Conservation (phyloP, 108 stramenopile genomes). For the Skeletonema potamos region DNA sequence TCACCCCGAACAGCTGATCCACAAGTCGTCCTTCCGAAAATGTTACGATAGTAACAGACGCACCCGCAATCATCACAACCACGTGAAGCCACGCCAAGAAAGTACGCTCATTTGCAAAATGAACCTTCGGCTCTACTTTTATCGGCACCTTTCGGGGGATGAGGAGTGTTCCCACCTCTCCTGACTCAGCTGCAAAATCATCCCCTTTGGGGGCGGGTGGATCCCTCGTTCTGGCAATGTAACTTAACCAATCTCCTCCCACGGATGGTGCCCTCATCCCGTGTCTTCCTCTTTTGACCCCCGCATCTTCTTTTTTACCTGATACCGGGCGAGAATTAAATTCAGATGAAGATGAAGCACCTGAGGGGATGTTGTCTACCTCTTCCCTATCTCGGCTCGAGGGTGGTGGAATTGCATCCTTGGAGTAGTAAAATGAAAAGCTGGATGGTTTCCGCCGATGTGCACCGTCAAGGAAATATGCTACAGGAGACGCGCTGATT, state of each 20-base stretch:
- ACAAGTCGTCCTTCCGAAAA: constrained; percentile 26
- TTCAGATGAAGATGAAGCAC: constrained; percentile 4
- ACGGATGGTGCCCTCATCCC: constrained; percentile 32
- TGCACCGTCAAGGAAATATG: constrained; percentile 22
- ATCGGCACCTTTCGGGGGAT: constrained; percentile 50
- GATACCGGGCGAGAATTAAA: constrained; percentile 15
- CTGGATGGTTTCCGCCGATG: constrained; percentile 14
- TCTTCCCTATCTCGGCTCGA: background rate
- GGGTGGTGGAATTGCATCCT: background rate
- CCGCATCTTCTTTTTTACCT: background rate
- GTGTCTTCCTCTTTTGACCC: background rate
- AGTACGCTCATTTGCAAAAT: constrained; percentile 76
- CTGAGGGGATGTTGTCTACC: constrained; percentile 5
- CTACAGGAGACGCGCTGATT: background rate
- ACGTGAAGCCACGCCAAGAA: constrained; percentile 71
- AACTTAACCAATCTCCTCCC: constrained; percentile 30
- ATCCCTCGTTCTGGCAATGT: background rate
- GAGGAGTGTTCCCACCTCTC: constrained; percentile 35
- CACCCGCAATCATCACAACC: constrained; percentile 36
- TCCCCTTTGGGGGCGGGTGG: background rate
- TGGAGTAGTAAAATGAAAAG: background rate
- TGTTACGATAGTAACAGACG: constrained; percentile 39
- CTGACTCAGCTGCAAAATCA: constrained; percentile 3
- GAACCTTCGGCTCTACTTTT: constrained; percentile 73
- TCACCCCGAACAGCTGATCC: constrained; percentile 48